Conservation (phyloP, 2,329 filamentous ascomycete genomes). For the Colletotrichum australisinense region DNA sequence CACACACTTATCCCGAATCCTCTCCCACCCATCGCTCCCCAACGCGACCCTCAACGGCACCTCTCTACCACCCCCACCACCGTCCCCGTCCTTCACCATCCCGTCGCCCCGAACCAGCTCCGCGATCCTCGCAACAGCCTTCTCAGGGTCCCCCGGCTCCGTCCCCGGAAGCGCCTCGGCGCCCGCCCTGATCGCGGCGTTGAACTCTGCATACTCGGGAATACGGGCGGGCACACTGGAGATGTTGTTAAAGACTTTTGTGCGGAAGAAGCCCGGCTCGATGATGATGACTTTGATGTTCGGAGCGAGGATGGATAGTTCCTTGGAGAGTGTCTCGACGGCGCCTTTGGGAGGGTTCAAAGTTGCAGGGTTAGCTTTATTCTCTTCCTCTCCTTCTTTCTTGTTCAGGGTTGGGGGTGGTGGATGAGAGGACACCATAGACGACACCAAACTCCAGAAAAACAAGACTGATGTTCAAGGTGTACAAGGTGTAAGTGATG, state of each 20-base stretch:
- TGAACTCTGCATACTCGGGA: neutral
- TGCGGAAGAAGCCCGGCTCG: slow-evolving; percentile 60
- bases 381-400: neutral
- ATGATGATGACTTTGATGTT: slow-evolving; percentile 50
- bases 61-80: slow-evolving; percentile 37
- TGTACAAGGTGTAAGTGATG: too few species aligned
- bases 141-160: slow-evolving; percentile 60
- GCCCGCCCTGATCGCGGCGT: neutral
- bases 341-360: slow-evolving; percentile 36
- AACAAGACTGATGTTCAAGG: too few species aligned
- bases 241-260: slow-evolving; percentile 36
- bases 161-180: slow-evolving; percentile 1
- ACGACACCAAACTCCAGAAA: too few species aligned
- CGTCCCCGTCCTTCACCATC: slow-evolving; percentile 24
- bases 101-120: slow-evolving; percentile 63
- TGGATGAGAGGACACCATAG: too few species aligned
- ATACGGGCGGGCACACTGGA: neutral
- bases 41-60: slow-evolving; percentile 62
- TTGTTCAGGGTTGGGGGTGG: too few species aligned
- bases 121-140: slow-evolving; percentile 63
- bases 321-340: slow-evolving; percentile 46
- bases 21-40: slow-evolving; percentile 63
- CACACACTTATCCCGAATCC: slow-evolving; percentile 62
- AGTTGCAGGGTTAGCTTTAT: neutral
- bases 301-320: slow-evolving; percentile 39